Base-by-base conservation (phyloP, 345 rosid genomes). In the Atalantia buxifolia region DNA sequence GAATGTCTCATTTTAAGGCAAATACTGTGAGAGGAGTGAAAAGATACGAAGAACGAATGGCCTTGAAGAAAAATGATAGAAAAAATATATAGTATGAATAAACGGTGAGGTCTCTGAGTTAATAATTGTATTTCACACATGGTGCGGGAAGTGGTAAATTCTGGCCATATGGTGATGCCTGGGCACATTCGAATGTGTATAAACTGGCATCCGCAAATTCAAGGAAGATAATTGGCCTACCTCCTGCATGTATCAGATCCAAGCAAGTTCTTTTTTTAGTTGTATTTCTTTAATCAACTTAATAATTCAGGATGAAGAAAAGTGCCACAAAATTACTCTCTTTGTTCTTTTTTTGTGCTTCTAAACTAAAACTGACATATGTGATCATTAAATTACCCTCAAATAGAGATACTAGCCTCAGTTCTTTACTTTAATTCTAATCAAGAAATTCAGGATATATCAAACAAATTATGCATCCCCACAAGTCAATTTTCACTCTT, bases 141-240 rank as follows among this genome's bases (percentile, higher is more conserved):
- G 94, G 89, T 80, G 84, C 81, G 42, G 94, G 93, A 59, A 86
- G 45, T 48, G 82, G 31, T 64, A 88, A 69, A 77, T 80, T 78
- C 77, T 90, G 81, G 2, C 81, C 83, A 81, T 95, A 93, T 83
- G 89, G 63, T 45, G 80, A 69, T 48, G 95, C 93, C 76, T 86
- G 77, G 63, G 92, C 95, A 76, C n/a, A n/a, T n/a, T n/a, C n/a
- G n/a, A n/a, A n/a, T n/a, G n/a, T n/a, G n/a, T n/a, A n/a, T n/a
- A n/a, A n/a, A n/a, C n/a, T n/a, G n/a, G n/a, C n/a, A n/a, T n/a
- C n/a, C n/a, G 40, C 40, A 36, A 36, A 36, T 36, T 36, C 8
- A 6, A 36, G 40, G 40, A 36, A 36, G 97, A 83, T 63, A 82
- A 78, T 70, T 80, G 81, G 60, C 75, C 85, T 16, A 77, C 40